Percentiles rank a stretch among this genome's conserved stretches.
phyloP scores from a whole-genome alignment of 2,329 filamentous ascomycete genomes.

The Xylaria sp. region DNA sequence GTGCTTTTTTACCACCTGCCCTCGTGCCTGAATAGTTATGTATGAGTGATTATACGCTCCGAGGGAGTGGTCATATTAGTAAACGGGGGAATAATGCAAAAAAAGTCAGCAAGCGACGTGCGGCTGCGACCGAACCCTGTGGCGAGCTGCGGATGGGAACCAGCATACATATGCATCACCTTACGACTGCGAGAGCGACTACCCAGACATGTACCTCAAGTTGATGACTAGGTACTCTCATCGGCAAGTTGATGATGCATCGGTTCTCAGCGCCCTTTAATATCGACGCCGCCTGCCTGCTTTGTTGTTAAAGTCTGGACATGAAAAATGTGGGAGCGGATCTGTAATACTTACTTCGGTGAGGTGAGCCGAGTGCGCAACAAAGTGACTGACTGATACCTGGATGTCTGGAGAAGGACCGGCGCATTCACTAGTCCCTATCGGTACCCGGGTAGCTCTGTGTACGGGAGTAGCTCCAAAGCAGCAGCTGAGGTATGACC shows the following conservation, averaged over 20 bases:
- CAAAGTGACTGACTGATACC: constrained; percentile 6
- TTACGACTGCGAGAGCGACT: constrained; percentile 16
- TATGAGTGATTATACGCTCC: constrained; percentile 33
- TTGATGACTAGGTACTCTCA: constrained; percentile 12
- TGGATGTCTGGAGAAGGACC: neutral
- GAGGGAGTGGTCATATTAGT: constrained; percentile 29
- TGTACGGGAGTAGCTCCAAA: neutral
- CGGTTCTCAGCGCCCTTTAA: constrained; percentile 8
- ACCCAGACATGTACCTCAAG: constrained; percentile 19
- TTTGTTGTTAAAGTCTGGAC: neutral
- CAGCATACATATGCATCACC: constrained; percentile 35
- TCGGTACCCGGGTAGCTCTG: constrained; percentile 2
- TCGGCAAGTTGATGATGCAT: constrained; percentile 6
- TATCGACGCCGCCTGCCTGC: constrained; percentile 11
- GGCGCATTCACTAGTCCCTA: neutral
- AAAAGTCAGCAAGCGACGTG: constrained; percentile 31
- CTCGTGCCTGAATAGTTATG: constrained; percentile 9
- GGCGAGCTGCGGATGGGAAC: constrained; percentile 32
- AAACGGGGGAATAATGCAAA: constrained; percentile 32
- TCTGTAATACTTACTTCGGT: constrained; percentile 17
- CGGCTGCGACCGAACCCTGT: constrained; percentile 35
- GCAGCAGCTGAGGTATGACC: constrained; percentile 3
- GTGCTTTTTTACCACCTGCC: neutral
- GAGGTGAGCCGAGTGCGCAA: constrained; percentile 13
- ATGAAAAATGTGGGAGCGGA: neutral